Conservation (phyloP, 345 rosid species). For the Trapa incisa region DNA sequence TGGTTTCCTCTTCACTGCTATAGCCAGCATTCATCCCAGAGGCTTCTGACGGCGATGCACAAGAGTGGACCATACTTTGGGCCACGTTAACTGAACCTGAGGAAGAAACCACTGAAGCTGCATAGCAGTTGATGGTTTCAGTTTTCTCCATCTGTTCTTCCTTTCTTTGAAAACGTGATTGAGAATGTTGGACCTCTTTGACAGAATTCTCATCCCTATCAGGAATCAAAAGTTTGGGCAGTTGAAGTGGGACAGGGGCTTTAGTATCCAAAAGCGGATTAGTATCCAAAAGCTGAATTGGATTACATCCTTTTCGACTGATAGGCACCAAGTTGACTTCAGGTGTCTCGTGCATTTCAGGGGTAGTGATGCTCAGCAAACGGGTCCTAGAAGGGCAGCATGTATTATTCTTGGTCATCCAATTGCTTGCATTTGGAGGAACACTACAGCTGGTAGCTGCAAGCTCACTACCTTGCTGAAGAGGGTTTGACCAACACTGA, state of each 20-base stretch:
- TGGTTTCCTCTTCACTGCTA: conserved; percentile 79
- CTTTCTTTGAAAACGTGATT: conserved; percentile 13
- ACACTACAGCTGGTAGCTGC: conserved; percentile 30
- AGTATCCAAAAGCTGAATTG: conserved; percentile 63
- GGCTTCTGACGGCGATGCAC: conserved; percentile 36
- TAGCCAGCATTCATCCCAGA: conserved; percentile 34
- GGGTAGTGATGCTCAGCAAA: conserved; percentile 71
- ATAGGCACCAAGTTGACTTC: conserved; percentile 58
- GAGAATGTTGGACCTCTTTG: conserved; percentile 14
- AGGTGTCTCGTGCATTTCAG: conserved; percentile 76
- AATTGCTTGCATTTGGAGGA: conserved; percentile 24
- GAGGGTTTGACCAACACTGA: conserved; percentile 40
- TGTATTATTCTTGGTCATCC: conserved; percentile 22
- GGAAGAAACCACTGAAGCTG: conserved; percentile 43
- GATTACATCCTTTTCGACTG: conserved; percentile 40
- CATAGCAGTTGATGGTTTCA: conserved; percentile 10
- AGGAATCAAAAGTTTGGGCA: conserved; percentile 18
- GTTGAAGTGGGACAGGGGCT: conserved; percentile 15
- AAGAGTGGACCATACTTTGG: conserved; percentile 50
- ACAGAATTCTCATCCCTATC: conserved; percentile 21
- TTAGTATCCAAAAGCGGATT: conserved; percentile 49
- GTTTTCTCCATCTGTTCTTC: conserved; percentile 18
- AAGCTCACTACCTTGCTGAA: conserved; percentile 27
- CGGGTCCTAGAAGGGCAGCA: conserved; percentile 44
- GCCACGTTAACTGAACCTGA: conserved; percentile 56